Conservation (phyloP, 306 rosid genomes). For the Oxytropis ochrocephala region DNA sequence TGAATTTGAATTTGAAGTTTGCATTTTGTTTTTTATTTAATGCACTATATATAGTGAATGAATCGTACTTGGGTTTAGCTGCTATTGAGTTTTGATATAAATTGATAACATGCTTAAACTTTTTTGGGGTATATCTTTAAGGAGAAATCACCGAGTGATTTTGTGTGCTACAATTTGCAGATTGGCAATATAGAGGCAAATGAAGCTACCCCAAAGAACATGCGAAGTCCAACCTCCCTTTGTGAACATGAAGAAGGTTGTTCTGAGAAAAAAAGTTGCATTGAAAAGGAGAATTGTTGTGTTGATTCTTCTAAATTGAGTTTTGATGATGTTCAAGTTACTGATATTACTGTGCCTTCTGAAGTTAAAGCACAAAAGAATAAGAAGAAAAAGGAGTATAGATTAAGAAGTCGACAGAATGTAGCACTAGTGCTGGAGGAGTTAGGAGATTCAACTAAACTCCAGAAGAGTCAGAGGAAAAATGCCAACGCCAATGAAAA, state of each 20-base stretch:
- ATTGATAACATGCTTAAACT: too few relatives aligned
- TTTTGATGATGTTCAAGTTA: not conserved
- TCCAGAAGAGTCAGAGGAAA: not conserved
- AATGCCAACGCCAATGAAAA: not conserved
- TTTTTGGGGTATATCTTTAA: not conserved
- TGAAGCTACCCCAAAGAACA: not conserved
- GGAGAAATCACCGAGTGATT: not conserved
- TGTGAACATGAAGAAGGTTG: slow-evolving; percentile 18
- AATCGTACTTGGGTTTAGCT: too few relatives aligned
- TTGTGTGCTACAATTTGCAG: slow-evolving; percentile 19
- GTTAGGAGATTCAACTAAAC: not conserved
- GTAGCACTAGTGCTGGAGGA: too few relatives aligned
- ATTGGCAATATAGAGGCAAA: not conserved
- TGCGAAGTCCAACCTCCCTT: not conserved
- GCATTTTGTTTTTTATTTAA: too few relatives aligned
- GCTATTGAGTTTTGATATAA: too few relatives aligned
- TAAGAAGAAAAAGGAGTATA: not conserved
- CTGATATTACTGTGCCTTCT: not conserved
- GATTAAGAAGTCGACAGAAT: not conserved
- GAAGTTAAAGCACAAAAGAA: not conserved
- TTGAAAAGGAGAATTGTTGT: too few relatives aligned
- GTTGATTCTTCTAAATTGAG: too few relatives aligned
- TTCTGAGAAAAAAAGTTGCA: not conserved
- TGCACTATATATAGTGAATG: too few relatives aligned
- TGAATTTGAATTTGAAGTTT: too few relatives aligned